Percentiles rank a stretch among this genome's conserved stretches.
phyloP scores from a whole-genome alignment of 139 green algal species.

The Trebouxia sp. region DNA sequence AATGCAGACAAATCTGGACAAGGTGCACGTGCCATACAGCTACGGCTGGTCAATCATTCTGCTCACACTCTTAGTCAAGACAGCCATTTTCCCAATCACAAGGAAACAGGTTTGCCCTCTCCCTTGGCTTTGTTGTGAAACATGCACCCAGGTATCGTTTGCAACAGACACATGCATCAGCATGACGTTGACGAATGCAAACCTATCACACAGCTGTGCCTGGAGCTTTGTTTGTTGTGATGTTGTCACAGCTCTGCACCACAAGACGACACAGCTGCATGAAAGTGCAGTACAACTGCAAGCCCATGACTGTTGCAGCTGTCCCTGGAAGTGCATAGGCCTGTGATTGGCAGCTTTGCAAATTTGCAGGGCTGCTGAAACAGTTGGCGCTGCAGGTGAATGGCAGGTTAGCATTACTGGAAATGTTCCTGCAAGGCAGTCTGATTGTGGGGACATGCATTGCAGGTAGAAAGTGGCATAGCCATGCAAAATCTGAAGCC shows the following conservation, averaged over 20 bases:
- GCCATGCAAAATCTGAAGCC: slow-evolving; percentile 86
- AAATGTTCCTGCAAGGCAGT: background rate
- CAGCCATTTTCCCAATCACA: slow-evolving; percentile 67
- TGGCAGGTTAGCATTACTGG: background rate
- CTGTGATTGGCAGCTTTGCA: too few species aligned
- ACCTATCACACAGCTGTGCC: background rate
- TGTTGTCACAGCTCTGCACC: too few species aligned
- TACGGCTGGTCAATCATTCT: slow-evolving; percentile 84
- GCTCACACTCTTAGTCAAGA: slow-evolving; percentile 73
- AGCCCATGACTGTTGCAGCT: too few species aligned
- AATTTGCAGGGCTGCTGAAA: too few species aligned
- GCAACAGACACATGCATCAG: too few species aligned
- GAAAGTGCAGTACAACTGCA: too few species aligned
- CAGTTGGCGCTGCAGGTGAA: too few species aligned
- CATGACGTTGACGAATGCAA: background rate
- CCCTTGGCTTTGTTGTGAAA: background rate
- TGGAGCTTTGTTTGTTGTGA: too few species aligned
- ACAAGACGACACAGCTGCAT: too few species aligned
- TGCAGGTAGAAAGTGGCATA: slow-evolving; percentile 78
- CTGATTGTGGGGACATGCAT: too few species aligned
- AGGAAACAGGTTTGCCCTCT: slow-evolving; percentile 67
- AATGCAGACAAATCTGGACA: slow-evolving; percentile 45
- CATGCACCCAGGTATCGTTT: too few species aligned
- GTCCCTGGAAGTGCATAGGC: too few species aligned
- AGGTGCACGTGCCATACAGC: slow-evolving; percentile 71